Conservation (phyloP, 495 filamentous ascomycete genomes). For the Neurospora discreta region DNA sequence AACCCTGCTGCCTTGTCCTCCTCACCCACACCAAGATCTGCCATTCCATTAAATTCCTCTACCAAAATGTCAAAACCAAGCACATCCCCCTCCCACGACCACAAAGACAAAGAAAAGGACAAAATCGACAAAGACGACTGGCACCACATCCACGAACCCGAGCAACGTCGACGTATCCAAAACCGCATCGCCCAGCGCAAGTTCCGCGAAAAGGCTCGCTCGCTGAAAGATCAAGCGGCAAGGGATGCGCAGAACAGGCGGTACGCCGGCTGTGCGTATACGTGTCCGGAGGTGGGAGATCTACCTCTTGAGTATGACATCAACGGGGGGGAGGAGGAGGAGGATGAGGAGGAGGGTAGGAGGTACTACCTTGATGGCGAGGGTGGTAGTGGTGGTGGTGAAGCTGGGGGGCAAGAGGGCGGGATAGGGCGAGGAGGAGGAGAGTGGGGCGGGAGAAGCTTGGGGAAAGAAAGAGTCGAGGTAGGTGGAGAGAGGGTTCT, state of each 20-base stretch:
- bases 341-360: neutral
- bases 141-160: constrained; percentile 47
- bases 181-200: constrained; percentile 52
- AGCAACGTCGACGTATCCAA: constrained; percentile 49
- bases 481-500: constrained; percentile 15
- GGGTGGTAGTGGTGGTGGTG: too few species aligned
- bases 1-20: neutral
- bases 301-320: constrained; percentile 28
- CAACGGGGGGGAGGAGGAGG: neutral
- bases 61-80: neutral
- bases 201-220: constrained; percentile 49
- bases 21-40: neutral
- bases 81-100: neutral
- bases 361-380: too few species aligned
- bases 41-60: neutral
- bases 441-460: too few species aligned
- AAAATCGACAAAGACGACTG: constrained; percentile 36
- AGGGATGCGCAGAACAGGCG: constrained; percentile 45
- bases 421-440: too few species aligned
- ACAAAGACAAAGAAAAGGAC: neutral
- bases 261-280: constrained; percentile 44
- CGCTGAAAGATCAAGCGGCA: constrained; percentile 45
- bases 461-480: too few species aligned
- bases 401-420: too few species aligned
- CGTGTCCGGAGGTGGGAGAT: constrained; percentile 38